Conservation (phyloP, 1,284 basidiomycete species). For the Pseudozyma thailandica region DNA sequence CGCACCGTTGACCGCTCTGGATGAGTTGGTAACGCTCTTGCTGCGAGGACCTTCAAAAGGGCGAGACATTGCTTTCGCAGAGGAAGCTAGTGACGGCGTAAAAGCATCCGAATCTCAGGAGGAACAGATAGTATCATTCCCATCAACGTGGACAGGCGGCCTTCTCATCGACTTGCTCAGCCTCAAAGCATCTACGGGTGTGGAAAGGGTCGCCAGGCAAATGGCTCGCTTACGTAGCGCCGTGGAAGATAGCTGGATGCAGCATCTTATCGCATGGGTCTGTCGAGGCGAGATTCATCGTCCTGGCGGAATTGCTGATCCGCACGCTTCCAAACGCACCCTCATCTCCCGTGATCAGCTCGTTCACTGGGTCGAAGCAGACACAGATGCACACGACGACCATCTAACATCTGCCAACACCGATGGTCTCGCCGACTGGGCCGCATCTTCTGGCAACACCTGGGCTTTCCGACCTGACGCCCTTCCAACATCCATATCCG, state of each 20-base stretch:
- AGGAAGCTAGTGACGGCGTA: conserved; percentile 2
- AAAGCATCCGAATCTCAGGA: background rate
- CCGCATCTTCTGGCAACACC: conserved; percentile 39
- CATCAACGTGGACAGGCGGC: conserved; percentile 51
- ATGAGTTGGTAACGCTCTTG: conserved; percentile 35
- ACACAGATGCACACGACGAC: conserved; percentile 23
- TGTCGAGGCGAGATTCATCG: conserved; percentile 48
- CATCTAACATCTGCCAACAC: conserved; percentile 13
- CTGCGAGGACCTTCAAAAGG: conserved; percentile 25
- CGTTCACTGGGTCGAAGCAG: conserved; percentile 37
- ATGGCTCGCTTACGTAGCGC: conserved; percentile 42
- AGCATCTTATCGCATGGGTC: conserved; percentile 47
- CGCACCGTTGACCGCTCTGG: conserved; percentile 40
- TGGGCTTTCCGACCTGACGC: conserved; percentile 73
- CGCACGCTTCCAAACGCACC: conserved; percentile 26
- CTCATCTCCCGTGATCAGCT: conserved; percentile 30
- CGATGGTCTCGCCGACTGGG: conserved; percentile 44
- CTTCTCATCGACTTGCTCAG: conserved; percentile 50
- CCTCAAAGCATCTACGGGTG: conserved; percentile 37
- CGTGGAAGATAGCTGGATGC: conserved; percentile 53
- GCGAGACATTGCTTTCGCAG: conserved; percentile 23
- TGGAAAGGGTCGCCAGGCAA: conserved; percentile 31
- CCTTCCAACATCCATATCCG: conserved; percentile 79
- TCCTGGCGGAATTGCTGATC: conserved; percentile 35
- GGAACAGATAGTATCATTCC: conserved; percentile 7